These are phyloP conservation scores for Apodospora peruviana DNA, from an alignment of 495 filamentous ascomycete genomes.

Conservation along the genomic window DNA sequence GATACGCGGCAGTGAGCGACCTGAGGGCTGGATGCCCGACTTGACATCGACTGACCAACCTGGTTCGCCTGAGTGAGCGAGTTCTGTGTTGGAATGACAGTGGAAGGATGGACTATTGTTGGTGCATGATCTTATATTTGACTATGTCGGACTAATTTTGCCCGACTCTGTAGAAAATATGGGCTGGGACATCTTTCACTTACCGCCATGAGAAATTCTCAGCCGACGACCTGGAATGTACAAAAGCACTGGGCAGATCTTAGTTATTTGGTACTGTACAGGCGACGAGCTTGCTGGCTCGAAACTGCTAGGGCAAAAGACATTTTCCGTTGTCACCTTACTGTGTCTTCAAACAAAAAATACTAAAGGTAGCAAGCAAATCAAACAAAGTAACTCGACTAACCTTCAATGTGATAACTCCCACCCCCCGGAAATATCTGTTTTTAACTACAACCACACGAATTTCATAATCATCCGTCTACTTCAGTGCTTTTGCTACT, in stretches of 20 bases:
- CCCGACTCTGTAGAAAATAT: no score
- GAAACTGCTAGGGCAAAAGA: neutral
- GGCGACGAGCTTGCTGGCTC: neutral
- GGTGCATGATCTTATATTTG: no score
- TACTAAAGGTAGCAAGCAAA: no score
- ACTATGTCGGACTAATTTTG: neutral
- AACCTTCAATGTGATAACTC: no score
- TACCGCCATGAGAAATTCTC: no score
- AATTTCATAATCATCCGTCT: no score
- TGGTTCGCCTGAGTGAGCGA: constrained; percentile 12
- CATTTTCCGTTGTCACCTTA: neutral
- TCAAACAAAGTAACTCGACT: no score
- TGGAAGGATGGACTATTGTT: neutral
- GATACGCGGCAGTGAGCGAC: constrained; percentile 81
- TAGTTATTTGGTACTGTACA: neutral
- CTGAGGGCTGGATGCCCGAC: constrained; percentile 90
- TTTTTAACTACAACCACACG: no score
- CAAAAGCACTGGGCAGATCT: neutral
- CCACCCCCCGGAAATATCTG: no score
- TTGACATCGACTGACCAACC: constrained; percentile 33
- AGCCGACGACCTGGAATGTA: neutral
- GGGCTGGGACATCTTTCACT: neutral
- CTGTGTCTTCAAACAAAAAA: no score
- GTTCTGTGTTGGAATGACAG: neutral
- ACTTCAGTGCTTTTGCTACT: no score